Conservation (phyloP, 23 red algal genomes). For the Gracilariopsis chorda region DNA sequence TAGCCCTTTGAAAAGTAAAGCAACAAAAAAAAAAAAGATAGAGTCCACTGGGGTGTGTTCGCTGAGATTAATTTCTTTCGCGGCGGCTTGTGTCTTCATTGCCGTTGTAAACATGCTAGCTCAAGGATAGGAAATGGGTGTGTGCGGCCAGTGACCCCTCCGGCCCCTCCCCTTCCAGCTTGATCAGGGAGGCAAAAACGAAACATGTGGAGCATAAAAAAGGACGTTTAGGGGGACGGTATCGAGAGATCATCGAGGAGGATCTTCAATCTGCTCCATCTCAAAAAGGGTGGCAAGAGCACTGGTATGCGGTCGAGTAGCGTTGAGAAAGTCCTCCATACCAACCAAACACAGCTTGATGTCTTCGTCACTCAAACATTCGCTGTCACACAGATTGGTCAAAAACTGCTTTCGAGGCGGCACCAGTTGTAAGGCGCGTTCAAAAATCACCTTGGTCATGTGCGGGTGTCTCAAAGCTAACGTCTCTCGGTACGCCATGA, state of each 20-base stretch:
- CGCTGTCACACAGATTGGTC: conserved; percentile 6
- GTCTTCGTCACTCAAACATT: not conserved
- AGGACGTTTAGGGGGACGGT: not conserved
- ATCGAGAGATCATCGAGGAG: not conserved
- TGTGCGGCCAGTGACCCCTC: too few species aligned
- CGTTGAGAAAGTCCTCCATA: conserved; percentile 41
- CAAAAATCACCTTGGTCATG: conserved; percentile 41
- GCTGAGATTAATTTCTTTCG: too few species aligned
- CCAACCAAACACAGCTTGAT: conserved; percentile 19
- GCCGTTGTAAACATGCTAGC: too few species aligned
- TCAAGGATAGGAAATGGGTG: too few species aligned
- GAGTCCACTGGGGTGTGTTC: too few species aligned
- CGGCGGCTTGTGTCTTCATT: too few species aligned
- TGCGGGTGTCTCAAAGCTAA: conserved; percentile 37
- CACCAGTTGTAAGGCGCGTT: conserved; percentile 31
- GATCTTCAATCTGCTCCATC: conserved; percentile 41
- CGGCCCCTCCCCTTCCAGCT: too few species aligned
- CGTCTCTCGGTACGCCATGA: conserved; percentile 20
- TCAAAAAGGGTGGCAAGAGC: conserved; percentile 41
- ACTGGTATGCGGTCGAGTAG: conserved; percentile 7
- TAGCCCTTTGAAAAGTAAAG: too few species aligned
- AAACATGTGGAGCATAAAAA: not conserved
- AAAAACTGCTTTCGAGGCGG: conserved; percentile 15
- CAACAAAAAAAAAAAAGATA: too few species aligned
- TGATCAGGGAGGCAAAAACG: too few species aligned